Conservation (phyloP, 2,329 filamentous ascomycete genomes). For the Diaporthe nobilis region DNA sequence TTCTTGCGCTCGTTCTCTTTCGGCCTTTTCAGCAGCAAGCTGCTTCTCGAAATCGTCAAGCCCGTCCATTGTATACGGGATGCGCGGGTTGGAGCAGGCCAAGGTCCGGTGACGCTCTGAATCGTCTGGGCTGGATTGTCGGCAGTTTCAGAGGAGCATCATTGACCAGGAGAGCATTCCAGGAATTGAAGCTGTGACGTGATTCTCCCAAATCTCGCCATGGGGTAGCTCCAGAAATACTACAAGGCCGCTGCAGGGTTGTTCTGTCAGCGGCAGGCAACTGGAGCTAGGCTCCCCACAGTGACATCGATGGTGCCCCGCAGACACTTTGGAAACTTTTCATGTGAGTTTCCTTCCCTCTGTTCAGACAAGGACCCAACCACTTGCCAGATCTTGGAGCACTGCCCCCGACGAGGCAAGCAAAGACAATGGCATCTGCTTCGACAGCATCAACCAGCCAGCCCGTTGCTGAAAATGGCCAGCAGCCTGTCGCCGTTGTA, state of each 20-base stretch:
- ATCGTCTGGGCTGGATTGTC: not conserved
- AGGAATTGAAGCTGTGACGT: slow-evolving; percentile 12
- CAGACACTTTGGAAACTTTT: slow-evolving; percentile 34
- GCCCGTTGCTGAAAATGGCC: slow-evolving; percentile 13
- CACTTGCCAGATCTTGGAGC: not conserved
- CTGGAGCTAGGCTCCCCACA: slow-evolving; percentile 15
- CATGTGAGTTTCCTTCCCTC: slow-evolving; percentile 28
- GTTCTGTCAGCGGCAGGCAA: slow-evolving; percentile 28
- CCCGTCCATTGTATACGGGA: slow-evolving; percentile 44
- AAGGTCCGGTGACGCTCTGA: not conserved
- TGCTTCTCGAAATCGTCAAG: slow-evolving; percentile 56
- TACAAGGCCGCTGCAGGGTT: not conserved
- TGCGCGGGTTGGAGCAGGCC: not conserved
- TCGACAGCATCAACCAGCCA: slow-evolving; percentile 39
- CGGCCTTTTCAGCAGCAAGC: slow-evolving; percentile 54
- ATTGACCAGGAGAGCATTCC: not conserved
- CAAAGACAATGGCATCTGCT: slow-evolving; percentile 44
- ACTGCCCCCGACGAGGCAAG: not conserved
- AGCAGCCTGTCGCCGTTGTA: slow-evolving; percentile 82
- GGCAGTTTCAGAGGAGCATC: not conserved
- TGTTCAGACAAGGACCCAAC: not conserved
- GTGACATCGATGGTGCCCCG: slow-evolving; percentile 35
- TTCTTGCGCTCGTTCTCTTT: slow-evolving; percentile 48
- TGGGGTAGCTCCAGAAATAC: slow-evolving; percentile 20
- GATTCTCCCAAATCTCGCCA: slow-evolving; percentile 9